phyloP scores from a whole-genome alignment of 176 grass and related monocot genomes.

The Oryza rufipogon region DNA sequence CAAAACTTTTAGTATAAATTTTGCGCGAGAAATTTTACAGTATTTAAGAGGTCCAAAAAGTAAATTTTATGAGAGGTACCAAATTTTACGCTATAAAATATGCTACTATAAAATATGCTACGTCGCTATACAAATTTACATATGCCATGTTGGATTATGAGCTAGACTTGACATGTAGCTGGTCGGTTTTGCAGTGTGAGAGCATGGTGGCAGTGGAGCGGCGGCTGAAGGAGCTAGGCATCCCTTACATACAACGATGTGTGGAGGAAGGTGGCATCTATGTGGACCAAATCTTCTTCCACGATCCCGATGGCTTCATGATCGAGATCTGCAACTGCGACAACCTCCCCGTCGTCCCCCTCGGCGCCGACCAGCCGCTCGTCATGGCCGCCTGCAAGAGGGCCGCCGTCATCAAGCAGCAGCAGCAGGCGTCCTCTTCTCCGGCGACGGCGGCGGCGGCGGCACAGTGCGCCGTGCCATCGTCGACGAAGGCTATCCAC shows the following conservation, averaged over 20 bases:
- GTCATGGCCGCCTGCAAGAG: constrained; percentile 54
- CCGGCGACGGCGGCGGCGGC: not conserved
- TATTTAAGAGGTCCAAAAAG: too few species aligned
- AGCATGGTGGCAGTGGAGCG: constrained; percentile 84
- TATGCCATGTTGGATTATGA: not conserved
- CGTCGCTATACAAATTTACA: too few species aligned
- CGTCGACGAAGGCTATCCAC: constrained; percentile 33
- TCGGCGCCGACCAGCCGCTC: constrained; percentile 7
- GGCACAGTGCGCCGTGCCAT: constrained; percentile 25
- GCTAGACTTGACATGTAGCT: not conserved
- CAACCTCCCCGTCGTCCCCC: constrained; percentile 72
- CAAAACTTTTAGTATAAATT: too few species aligned
- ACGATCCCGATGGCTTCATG: constrained; percentile 91
- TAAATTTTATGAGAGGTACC: too few species aligned
- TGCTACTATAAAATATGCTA: too few species aligned
- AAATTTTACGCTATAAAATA: too few species aligned
- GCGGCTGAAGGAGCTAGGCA: constrained; percentile 61
- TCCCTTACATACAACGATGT: constrained; percentile 44
- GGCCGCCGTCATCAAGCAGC: constrained; percentile 26
- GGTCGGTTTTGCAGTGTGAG: constrained; percentile 63
- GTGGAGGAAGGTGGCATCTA: constrained; percentile 77
- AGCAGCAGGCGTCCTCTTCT: not conserved
- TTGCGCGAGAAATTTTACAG: too few species aligned
- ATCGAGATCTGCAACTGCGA: constrained; percentile 96
- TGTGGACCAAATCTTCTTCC: constrained; percentile 92